Percentiles rank a stretch among this genome's conserved stretches.
phyloP scores from a whole-genome alignment of 2,329 filamentous ascomycete species.

The Fusarium luffae region DNA sequence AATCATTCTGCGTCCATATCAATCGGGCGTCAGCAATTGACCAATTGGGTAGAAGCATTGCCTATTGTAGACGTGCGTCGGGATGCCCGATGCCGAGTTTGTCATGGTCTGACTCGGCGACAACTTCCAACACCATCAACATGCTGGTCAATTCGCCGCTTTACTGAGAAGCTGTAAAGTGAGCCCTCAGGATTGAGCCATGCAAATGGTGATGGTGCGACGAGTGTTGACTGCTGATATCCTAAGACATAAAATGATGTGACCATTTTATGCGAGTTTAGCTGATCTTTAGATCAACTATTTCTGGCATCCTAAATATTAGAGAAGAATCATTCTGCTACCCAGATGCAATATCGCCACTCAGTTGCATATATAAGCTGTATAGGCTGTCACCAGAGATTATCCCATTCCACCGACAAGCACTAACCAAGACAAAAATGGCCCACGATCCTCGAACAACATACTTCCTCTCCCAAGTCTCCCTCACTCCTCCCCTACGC shows the following conservation, averaged over 20 bases:
- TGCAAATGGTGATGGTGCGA: no score
- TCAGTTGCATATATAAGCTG: no score
- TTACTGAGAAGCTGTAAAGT: rapidly evolving
- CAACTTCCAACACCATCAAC: background rate
- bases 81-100: background rate
- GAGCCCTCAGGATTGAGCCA: background rate
- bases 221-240: rapidly evolving
- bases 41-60: background rate
- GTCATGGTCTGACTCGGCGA: background rate
- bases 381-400: rapidly evolving
- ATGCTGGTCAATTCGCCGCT: background rate
- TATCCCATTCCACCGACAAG: no score
- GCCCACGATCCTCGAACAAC: background rate
- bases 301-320: background rate
- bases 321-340: background rate
- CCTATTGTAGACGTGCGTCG: no score
- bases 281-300: background rate
- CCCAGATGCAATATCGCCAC: background rate
- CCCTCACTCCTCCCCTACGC: slow-evolving; percentile 9
- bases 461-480: slow-evolving; percentile 23
- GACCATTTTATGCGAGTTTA: background rate
- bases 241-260: background rate
- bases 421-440: background rate
- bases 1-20: background rate
- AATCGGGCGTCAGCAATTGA: background rate